Base-by-base conservation (phyloP, 176 grass and related monocot genomes). In the Triticum dicoccoides region DNA sequence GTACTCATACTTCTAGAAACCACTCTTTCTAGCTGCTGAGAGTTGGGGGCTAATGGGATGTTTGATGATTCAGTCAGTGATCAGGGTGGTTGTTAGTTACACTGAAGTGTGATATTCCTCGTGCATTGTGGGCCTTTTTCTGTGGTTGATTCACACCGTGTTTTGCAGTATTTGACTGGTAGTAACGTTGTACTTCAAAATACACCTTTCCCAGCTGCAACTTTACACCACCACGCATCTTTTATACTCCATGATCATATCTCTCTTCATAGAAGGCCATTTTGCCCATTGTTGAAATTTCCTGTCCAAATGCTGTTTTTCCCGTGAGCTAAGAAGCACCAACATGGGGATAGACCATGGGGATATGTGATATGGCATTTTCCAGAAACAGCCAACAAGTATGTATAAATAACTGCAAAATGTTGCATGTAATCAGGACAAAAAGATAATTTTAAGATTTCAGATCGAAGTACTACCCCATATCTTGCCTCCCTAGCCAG, bases 301-400 rank as follows among this genome's bases (percentile, higher is more conserved):
- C 30, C 30, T 3, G 5, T 49, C 41, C 15, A 84, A 84, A 89
- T 80, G n/a, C 29, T 85, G 34, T 42, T 86, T 51, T 51, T 76
- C 13, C 15, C 4, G 14, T 25, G 73, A 51, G 24, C 72, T 30
- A 51, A 41, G 32, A 72, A 76, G 24, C 44, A 76, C 73, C 42
- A 75, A 49, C 24, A 73, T 10, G 20, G 38, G 38, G 37, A 73
- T 73, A 11, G 37, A 73, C 39, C 39, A 49, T 0, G 13, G 67
- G 73, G 44, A 24, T 73, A 73, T 39, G 39, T 7, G 68, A 38
- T 73, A 45, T 74, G 71, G 6, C 21, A 74, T 47, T 74, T 76
- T 76, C 17, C 23, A 51, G 24, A 51, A 76, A 32, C 17, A 52
- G 13, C 73, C 14, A 18, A 27, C 4, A 4, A 30, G 25, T 76